Evolutionary conservation across 768 basidiomycete genomes (phyloP), one percentile per base, ranked within the genome.

Genomic region (Lyophyllum atratum): DNA sequence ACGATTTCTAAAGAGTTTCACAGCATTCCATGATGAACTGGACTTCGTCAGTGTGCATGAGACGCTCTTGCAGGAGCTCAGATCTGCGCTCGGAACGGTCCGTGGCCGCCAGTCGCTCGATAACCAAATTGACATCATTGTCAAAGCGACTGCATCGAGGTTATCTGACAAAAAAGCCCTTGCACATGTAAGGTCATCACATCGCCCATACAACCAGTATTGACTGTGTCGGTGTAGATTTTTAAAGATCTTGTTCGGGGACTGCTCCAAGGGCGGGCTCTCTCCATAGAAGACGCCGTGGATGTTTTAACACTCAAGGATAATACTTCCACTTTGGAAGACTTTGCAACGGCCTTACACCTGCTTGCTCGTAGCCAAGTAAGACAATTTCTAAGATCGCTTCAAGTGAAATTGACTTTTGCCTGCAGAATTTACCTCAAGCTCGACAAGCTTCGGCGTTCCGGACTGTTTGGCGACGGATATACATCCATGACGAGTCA

Each of bases 401-500:
- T 19, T 9, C 24, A 3, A 29, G 14, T 24, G 7, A 22, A 6
- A 45, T 49, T 42, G 40, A 19, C 58, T 42, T 40, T 28, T 47
- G 17, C 17, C 28, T 31, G 33, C 31, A 93, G 89, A 80, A 82
- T 51, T 66, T 92, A 3, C 93, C 94, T 0, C 84, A 86, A 56
- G 82, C 83, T 29, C 80, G 95, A 47, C 81, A 80, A 68, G 66
- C 80, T 40, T 84, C 89, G 24, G 87, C 92, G 4, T 82, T 91
- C 65, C 79, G 86, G 45, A 85, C 84, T 29, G 80, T 92, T 15
- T 98, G 95, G 95, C 82, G 95, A 33, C 80, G 95, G 28, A 82
- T 96, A 45, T 96, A 91, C 67, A 80, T 90, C 50, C 88, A 92
- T 49, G 94, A 98, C 68, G 85, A 97, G 95, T 96, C 70, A 58